A percentile compares a stretch with the other conserved stretches of the same genome.
Conservation (phyloP, 495 filamentous ascomycete genomes). For the Penicillium fimorum region DNA sequence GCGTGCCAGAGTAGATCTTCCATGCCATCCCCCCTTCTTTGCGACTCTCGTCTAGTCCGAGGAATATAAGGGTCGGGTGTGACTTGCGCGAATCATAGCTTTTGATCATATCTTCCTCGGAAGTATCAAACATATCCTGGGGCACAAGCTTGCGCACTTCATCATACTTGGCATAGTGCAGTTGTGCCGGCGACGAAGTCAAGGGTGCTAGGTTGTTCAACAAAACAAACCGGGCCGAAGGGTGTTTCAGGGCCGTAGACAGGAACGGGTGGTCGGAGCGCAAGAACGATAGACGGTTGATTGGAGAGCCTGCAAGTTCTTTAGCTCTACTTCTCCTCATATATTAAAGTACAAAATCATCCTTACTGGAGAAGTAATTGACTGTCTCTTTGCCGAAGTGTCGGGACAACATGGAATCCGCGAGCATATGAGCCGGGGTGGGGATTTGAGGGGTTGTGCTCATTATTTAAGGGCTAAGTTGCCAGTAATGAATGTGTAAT, state of each 20-base stretch:
- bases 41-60: constrained; percentile 75
- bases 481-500: neutral
- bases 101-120: constrained; percentile 70
- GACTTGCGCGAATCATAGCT: constrained; percentile 70
- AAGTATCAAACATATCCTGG: constrained; percentile 63
- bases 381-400: constrained; percentile 88
- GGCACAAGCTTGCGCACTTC: constrained; percentile 71
- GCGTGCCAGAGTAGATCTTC: constrained; percentile 67
- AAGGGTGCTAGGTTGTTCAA: constrained; percentile 79
- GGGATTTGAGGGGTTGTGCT: constrained; percentile 43
- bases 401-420: constrained; percentile 79
- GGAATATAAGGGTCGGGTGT: constrained; percentile 72
- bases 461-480: constrained; percentile 25
- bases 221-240: constrained; percentile 68
- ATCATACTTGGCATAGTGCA: constrained; percentile 61
- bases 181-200: constrained; percentile 50
- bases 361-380: constrained; percentile 88
- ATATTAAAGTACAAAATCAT: neutral
- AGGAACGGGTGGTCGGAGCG: constrained; percentile 79
- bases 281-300: constrained; percentile 83
- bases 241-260: constrained; percentile 69
- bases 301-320: constrained; percentile 55
- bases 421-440: constrained; percentile 57
- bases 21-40: constrained; percentile 50
- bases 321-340: constrained; percentile 15